Evolutionary conservation across 139 green algal genomes (phyloP).

Genomic region (Parachlorella kessleri): DNA sequence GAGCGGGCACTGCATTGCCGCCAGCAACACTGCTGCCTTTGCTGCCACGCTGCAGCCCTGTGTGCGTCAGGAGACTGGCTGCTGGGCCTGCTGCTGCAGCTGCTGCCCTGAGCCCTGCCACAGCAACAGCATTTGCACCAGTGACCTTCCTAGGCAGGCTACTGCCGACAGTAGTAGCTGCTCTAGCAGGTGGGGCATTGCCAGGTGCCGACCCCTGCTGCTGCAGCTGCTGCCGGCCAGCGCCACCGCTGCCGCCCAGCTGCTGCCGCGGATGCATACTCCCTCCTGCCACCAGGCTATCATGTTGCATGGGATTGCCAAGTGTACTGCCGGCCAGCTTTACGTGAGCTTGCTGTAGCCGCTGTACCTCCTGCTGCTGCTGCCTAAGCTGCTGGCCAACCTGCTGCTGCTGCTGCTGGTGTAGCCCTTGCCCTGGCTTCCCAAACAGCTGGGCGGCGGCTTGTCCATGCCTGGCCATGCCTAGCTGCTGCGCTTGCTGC

Average conservation of each 20-base stretch:
- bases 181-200: too few relatives aligned
- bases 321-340: too few relatives aligned
- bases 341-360: conserved; percentile 26
- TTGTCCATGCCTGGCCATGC: background rate
- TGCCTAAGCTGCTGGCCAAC: background rate
- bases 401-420: background rate
- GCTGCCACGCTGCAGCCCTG: background rate
- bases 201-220: background rate
- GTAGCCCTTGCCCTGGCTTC: conserved; percentile 8
- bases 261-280: background rate
- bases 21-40: background rate
- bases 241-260: background rate
- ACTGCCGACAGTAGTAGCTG: too few relatives aligned
- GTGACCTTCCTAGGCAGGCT: too few relatives aligned
- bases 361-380: background rate
- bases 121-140: too few relatives aligned
- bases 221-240: conserved; percentile 3
- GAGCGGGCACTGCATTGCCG: background rate
- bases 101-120: background rate
- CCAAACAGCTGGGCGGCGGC: background rate
- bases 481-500: background rate
- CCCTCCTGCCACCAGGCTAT: background rate
- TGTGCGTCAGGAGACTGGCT: background rate
- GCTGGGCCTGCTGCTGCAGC: background rate
- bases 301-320: too few relatives aligned